Evolutionary conservation across 768 basidiomycete species (phyloP), one percentile per base, ranked within the genome.

Genomic region (Fomitopsis serialis): DNA sequence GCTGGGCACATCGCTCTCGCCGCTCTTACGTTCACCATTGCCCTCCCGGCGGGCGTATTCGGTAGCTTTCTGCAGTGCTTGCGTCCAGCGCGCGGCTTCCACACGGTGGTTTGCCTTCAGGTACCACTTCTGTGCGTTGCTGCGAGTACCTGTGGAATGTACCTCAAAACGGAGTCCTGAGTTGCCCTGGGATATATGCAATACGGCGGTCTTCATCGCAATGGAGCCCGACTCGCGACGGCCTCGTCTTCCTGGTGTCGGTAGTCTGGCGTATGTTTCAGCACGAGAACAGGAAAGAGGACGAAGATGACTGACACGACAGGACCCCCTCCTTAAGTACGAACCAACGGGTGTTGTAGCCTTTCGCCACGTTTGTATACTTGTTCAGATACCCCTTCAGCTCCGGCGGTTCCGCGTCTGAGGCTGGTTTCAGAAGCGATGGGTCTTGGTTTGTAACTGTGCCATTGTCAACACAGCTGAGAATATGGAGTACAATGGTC

Each of bases 281-380:
- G 44, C 45, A 29, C 24, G 21, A 19, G 5, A 17, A 25, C 22
- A 11, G 29, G 29, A 11, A 32, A 32, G 29, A 5, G 29, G 29
- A 6, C 29, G 29, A 5, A 32, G 29, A 32, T 11, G 21, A 32
- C 88, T 23, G 64, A 90, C 91, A 93, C 17, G 89, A 91, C n/a
- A 95, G 67, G 23, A 89, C 74, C 0, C 92, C 94, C 50, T 87
- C 80, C 62, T 89, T 85, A 19, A 97, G 78, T 0, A 96, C 91
- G 63, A 98, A 96, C 92, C 93, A 97, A 1, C 94, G 77, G 0
- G 89, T 87, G 54, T 83, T 85, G 65, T 93, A 96, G 0, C 95
- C 94, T 60, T 83, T 85, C 0, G 92, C 91, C 36, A 97, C 89
- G 60, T 97, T 98, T 1, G 87, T 85, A 64, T 94, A 97, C 67